These are phyloP conservation scores for Furcasterigmium furcatum DNA, from an alignment of 2,329 filamentous ascomycete species.

Conservation along the genomic window DNA sequence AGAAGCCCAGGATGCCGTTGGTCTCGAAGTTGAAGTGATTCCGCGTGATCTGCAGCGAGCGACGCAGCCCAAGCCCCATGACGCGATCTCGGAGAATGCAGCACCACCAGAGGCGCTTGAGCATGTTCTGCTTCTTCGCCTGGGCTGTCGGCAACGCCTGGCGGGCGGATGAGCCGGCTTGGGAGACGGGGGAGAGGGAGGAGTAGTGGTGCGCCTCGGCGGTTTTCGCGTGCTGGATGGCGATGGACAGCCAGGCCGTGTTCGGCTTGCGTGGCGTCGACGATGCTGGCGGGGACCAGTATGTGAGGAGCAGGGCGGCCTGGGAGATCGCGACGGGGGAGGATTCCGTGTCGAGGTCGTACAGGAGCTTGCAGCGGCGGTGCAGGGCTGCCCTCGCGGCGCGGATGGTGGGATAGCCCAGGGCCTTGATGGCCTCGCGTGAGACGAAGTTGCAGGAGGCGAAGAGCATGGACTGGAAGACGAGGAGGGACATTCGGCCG, in stretches of 20 bases:
- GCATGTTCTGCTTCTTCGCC: slow-evolving; percentile 31
- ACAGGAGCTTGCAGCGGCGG: slow-evolving; percentile 32
- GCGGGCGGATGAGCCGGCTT: slow-evolving; percentile 14
- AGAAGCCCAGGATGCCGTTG: slow-evolving; percentile 30
- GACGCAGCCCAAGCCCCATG: slow-evolving; percentile 44
- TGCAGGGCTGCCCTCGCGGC: slow-evolving; percentile 41
- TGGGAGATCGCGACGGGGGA: slow-evolving; percentile 36
- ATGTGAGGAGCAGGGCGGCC: slow-evolving; percentile 38
- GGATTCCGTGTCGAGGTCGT: slow-evolving; percentile 40
- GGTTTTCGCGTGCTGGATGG: slow-evolving; percentile 46
- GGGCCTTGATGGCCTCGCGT: slow-evolving; percentile 30
- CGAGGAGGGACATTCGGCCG: slow-evolving; percentile 36
- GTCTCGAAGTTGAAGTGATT: slow-evolving; percentile 40
- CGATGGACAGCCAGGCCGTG: slow-evolving; percentile 44
- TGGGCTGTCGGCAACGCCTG: slow-evolving; percentile 19
- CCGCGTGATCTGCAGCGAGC: slow-evolving; percentile 45
- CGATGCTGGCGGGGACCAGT: slow-evolving; percentile 29
- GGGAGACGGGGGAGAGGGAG: slow-evolving; percentile 23
- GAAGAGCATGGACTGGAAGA: slow-evolving; percentile 43
- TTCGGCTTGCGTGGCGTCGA: slow-evolving; percentile 32
- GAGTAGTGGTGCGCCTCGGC: slow-evolving; percentile 40
- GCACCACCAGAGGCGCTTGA: slow-evolving; percentile 54
- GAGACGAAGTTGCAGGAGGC: slow-evolving; percentile 39
- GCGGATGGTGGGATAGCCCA: slow-evolving; percentile 39
- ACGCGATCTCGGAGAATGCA: slow-evolving; percentile 50